Conservation (phyloP, 108 stramenopile species). For the Cyclotella atomus region DNA sequence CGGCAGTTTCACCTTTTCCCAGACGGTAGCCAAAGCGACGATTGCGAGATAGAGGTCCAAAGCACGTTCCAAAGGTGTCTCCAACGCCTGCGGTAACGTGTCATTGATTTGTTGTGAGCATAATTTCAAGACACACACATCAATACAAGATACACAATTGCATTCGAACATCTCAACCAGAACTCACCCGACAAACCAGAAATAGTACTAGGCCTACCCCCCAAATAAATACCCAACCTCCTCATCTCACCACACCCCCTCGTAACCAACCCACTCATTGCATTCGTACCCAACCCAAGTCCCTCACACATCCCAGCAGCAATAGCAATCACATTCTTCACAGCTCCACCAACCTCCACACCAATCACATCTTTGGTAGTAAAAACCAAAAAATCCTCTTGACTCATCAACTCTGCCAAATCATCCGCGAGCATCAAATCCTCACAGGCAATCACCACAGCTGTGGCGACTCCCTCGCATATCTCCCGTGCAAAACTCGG, state of each 20-base stretch:
- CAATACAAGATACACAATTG: not conserved
- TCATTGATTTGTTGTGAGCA: not conserved
- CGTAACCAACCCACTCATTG: constrained; percentile 95
- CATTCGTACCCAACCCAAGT: constrained; percentile 94
- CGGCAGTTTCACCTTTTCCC: constrained; percentile 93
- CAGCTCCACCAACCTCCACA: constrained; percentile 96
- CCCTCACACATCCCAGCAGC: constrained; percentile 99
- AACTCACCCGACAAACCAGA: constrained; percentile 89
- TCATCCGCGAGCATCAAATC: constrained; percentile 89
- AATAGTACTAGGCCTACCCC: constrained; percentile 88
- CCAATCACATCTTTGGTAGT: constrained; percentile 92
- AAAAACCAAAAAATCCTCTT: constrained; percentile 88
- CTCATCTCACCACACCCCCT: constrained; percentile 97
- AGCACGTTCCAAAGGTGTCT: constrained; percentile 98
- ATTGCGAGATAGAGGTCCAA: constrained; percentile 95
- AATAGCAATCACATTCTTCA: constrained; percentile 97
- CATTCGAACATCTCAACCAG: not conserved
- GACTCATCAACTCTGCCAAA: constrained; percentile 79
- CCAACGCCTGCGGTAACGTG: constrained; percentile 75
- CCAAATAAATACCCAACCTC: constrained; percentile 87
- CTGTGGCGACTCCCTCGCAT: constrained; percentile 90
- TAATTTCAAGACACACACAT: not conserved
- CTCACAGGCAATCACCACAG: constrained; percentile 94
- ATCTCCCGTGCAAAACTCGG: constrained; percentile 97
- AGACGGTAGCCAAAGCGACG: constrained; percentile 92